These are phyloP conservation scores for Gigaspora rosea DNA, from an alignment of 192 early-diverging fungal species.

Conservation along the genomic window DNA sequence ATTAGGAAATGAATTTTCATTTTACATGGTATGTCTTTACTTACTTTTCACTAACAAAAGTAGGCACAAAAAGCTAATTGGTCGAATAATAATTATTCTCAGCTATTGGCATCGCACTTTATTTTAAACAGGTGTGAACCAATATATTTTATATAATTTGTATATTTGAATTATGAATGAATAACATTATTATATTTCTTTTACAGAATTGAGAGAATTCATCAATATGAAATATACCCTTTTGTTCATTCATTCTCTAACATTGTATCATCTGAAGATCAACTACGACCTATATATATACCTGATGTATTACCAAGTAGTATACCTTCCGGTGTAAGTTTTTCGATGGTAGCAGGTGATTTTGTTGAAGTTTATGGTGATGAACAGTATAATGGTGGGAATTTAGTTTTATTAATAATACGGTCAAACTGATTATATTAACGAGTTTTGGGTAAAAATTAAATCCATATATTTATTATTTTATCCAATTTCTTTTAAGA, in stretches of 20 bases:
- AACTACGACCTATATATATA: constrained; percentile 68
- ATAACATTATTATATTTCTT: background rate
- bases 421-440: no score
- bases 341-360: constrained; percentile 98
- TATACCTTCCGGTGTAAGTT: constrained; percentile 70
- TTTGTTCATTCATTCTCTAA: constrained; percentile 95
- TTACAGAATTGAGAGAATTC: constrained; percentile 47
- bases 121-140: constrained; percentile 76
- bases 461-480: no score
- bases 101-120: constrained; percentile 90
- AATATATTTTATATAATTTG: background rate
- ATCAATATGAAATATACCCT: constrained; percentile 80
- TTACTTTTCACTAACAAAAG: background rate
- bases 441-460: no score
- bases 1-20: constrained; percentile 93
- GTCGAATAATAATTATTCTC: background rate
- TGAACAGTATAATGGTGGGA: constrained; percentile 31
- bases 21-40: constrained; percentile 74
- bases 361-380: constrained; percentile 88
- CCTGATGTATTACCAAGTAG: constrained; percentile 82
- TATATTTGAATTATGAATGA: background rate
- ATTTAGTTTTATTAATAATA: background rate
- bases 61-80: constrained; percentile 5
- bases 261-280: constrained; percentile 54
- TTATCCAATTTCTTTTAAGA: no score